phyloP scores from a whole-genome alignment of 2,329 filamentous ascomycete species.

The Ophiostoma australiae region DNA sequence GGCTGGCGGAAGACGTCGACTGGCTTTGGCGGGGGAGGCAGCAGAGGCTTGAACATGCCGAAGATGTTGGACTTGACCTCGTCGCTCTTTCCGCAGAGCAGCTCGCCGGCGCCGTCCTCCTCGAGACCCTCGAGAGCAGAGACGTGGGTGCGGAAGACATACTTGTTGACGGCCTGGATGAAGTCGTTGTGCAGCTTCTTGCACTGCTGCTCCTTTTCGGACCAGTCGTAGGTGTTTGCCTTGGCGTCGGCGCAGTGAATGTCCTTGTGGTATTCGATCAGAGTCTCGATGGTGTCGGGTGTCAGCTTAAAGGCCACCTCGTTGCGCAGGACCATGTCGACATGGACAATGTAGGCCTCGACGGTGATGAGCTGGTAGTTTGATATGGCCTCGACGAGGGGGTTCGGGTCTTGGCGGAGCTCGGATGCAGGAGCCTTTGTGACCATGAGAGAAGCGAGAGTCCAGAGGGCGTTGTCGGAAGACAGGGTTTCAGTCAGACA shows the following conservation, averaged over 20 bases:
- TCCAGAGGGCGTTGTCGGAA: conserved; percentile 88
- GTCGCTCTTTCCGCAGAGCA: conserved; percentile 84
- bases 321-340: conserved; percentile 97
- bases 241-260: conserved; percentile 87
- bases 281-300: conserved; percentile 82
- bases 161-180: conserved; percentile 93
- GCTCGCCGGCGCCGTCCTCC: conserved; percentile 90
- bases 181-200: conserved; percentile 98
- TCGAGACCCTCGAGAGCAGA: conserved; percentile 90
- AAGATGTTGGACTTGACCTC: conserved; percentile 86
- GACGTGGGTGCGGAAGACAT: conserved; percentile 85
- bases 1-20: conserved; percentile 85
- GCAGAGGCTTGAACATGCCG: conserved; percentile 78
- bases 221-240: conserved; percentile 87
- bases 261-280: conserved; percentile 95
- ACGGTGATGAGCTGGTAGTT: conserved; percentile 91
- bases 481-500: conserved; percentile 94
- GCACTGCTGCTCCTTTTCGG: conserved; percentile 90
- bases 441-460: conserved; percentile 85
- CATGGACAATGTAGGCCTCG: conserved; percentile 96
- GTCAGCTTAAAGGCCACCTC: conserved; percentile 98
- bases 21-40: conserved; percentile 79
- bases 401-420: conserved; percentile 73
- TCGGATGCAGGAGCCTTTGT: conserved; percentile 83
- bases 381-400: conserved; percentile 78